phyloP scores from a whole-genome alignment of 495 filamentous ascomycete genomes.

The Parathielavia appendiculata region DNA sequence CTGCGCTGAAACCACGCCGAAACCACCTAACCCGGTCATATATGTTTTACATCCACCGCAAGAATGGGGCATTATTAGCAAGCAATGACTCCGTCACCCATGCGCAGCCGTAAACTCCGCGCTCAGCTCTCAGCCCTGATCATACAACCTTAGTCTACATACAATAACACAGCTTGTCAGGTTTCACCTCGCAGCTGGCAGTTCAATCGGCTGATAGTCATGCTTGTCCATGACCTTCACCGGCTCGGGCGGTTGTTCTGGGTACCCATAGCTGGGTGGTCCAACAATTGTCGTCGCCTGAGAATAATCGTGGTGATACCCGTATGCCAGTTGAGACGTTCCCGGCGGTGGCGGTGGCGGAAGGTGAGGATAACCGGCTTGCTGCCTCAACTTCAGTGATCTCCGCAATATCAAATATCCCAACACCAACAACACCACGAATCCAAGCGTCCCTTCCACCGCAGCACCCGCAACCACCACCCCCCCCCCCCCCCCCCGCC shows the following conservation, averaged over 20 bases:
- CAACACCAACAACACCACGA: constrained; percentile 3
- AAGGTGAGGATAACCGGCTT: neutral
- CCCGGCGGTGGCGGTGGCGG: neutral
- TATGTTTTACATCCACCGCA: no score
- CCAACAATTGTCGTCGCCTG: neutral
- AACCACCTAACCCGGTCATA: no score
- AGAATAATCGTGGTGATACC: constrained; percentile 1
- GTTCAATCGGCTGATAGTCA: neutral
- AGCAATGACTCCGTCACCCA: no score
- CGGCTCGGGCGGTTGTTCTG: neutral
- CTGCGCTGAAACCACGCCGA: no score
- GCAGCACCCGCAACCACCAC: constrained; percentile 5
- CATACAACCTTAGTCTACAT: neutral
- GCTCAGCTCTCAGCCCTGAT: no score
- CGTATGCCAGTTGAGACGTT: neutral
- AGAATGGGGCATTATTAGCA: no score
- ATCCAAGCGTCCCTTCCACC: constrained; percentile 1
- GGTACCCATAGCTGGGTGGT: neutral
- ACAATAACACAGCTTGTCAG: neutral
- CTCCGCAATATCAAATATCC: constrained; percentile 1
- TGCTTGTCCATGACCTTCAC: neutral
- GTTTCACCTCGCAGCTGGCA: neutral
- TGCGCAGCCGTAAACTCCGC: no score
- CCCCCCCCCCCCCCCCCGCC: neutral
- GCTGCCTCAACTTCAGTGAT: neutral